Conservation (phyloP, 2,329 filamentous ascomycete species). For the Clonostachys sp. region DNA sequence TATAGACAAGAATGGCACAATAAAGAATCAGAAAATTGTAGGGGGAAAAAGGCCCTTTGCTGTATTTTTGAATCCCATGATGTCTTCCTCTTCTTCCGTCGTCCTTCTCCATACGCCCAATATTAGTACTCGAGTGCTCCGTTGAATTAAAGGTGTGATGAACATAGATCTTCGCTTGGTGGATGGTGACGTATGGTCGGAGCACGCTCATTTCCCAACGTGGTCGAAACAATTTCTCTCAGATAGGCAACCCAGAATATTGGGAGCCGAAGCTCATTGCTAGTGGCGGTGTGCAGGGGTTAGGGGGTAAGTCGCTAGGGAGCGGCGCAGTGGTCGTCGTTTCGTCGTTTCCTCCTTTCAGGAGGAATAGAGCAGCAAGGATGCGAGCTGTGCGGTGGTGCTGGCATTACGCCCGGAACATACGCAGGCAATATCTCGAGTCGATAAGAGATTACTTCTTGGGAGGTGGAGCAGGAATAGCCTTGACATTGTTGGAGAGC, state of each 20-base stretch:
- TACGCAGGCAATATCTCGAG: not conserved
- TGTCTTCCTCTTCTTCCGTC: not conserved
- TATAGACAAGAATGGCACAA: too few species aligned
- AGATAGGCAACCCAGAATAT: too few species aligned
- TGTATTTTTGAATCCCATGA: not conserved
- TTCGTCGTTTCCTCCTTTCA: not conserved
- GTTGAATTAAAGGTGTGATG: not conserved
- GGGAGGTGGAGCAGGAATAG: slow-evolving; percentile 41
- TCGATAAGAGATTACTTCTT: slow-evolving; percentile 45
- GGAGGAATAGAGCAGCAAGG: too few species aligned
- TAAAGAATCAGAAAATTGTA: too few species aligned
- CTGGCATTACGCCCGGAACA: too few species aligned
- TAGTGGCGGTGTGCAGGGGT: not conserved
- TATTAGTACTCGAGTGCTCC: not conserved
- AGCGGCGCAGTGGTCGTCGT: not conserved
- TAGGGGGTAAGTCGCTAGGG: not conserved
- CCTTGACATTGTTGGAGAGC: slow-evolving; percentile 82
- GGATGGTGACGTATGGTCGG: too few species aligned
- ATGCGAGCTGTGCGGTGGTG: too few species aligned
- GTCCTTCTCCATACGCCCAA: not conserved
- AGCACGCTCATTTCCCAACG: too few species aligned
- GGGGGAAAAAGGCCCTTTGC: not conserved
- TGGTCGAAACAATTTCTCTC: too few species aligned
- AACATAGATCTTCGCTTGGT: not conserved
- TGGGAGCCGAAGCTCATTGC: not conserved